Evolutionary conservation across 2,329 filamentous ascomycete genomes (phyloP), one percentile per base, ranked within the genome.

Genomic region (Ustilaginoidea virens): DNA sequence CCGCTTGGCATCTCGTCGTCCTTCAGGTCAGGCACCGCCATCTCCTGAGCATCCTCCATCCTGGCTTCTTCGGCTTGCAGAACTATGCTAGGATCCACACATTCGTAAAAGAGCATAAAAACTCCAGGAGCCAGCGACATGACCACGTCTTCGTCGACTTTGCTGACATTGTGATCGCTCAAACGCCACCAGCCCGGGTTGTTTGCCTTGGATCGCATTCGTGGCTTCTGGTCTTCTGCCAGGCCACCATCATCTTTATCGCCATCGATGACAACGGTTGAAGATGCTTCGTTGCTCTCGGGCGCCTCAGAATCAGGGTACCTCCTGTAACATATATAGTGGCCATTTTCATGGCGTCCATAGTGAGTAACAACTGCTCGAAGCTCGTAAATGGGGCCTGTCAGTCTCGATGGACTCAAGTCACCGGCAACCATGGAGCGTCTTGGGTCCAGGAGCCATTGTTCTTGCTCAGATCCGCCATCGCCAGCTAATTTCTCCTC

Each of bases 61-160:
- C 34, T 35, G 14, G 30, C 36, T 11, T 39, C 38, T 17, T 52
- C 47, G 15, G 48, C 41, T 15, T 49, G 43, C 7, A 63, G 48
- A 13, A 76, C 47, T 17, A 60, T 57, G 21, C 49, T 56, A 1
- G 62, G 51, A 33, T 78, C 72, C 15, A 79, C 58, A 26, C 69
- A 71, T 48, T 98, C 87, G 49, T 96, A 98, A 50, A 96, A 96
- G 1, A 96, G 66, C 87, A 98, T 96, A 47, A 96, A 96, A 1
- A 86, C 87, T 2, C 82, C 83, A 0, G 52, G 47, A 0, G 74
- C 74, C 40, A 92, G 77, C 2, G 63, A 65, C 28, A 90, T 57
- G 1, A 92, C 80, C 17, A 68, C 66, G 8, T 75, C 65, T 47
- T 93, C 81, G 13, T 69, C 69, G 15, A 86, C 78, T 38, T 69